Evolutionary conservation across 768 basidiomycete genomes (phyloP), one percentile per base, ranked within the genome.

Genomic region (Tulasnella sp.): DNA sequence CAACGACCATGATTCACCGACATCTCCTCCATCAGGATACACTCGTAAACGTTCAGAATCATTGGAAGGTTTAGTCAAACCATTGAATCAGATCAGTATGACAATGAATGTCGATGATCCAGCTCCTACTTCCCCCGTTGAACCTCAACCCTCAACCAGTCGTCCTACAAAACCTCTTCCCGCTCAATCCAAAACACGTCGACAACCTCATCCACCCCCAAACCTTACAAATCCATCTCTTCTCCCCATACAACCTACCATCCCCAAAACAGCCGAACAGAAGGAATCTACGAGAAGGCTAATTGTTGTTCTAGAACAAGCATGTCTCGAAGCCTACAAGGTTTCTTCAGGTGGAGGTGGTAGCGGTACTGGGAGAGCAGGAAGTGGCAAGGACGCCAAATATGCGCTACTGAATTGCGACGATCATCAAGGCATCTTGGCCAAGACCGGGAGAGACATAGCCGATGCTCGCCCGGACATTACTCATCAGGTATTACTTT

Each of bases 391-490:
- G 61, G 91, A 93, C 53, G 89, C 87, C 53, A 96, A 96, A 67
- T 98, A 96, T 66, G 91, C 91, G 7, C 69, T 99, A 53, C 67
- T 99, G 58, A 99, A 99, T 67, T 98, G 95, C 65, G 95, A 98
- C 64, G 95, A 98, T 59, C 95, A 96, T 67, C 95, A 99, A 65
- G 93, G 93, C 49, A 95, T 99, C 58, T 72, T 99, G 56, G 93
- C 95, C 4, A 98, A 95, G 67, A 95, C 90, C 0, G 90, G 91
- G 13, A 76, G 93, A 63, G 95, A 99, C 67, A 98, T 98, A 55
- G 95, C 95, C 13, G 92, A 98, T 67, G 95, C 95, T n/a, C 72
- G 95, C 57, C 95, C 95, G 2, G 95, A 98, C 67, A 98, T 98
- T 61, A 98, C 95, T 0, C 95, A 99, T 64, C 95, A 96, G 77